A percentile compares a stretch with the other conserved stretches of the same genome.
Evolutionary conservation across 306 rosid genomes (phyloP).

Genomic region (Prunus dulcis): DNA sequence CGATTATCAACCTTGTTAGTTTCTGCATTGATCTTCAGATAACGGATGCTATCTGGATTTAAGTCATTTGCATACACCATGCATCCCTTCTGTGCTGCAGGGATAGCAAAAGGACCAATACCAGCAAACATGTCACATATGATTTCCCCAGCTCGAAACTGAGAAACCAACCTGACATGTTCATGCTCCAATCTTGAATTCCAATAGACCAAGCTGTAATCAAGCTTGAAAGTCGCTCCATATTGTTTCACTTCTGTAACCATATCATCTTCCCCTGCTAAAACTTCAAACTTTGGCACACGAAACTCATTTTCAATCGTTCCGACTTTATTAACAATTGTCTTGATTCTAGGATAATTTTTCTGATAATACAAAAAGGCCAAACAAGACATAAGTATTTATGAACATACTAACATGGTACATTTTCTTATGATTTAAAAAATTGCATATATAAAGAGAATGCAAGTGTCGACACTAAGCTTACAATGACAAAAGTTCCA

Average conservation of each 20-base stretch:
- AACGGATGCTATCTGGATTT: slow-evolving; percentile 76
- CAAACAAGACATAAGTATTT: neutral
- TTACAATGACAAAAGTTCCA: neutral
- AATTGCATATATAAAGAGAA: neutral
- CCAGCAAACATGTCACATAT: slow-evolving; percentile 98
- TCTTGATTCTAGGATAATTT: slow-evolving; percentile 89
- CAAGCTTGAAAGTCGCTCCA: slow-evolving; percentile 85
- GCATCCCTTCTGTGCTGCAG: slow-evolving; percentile 95
- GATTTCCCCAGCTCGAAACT: slow-evolving; percentile 70
- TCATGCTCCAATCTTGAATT: slow-evolving; percentile 97
- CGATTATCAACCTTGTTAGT: slow-evolving; percentile 66
- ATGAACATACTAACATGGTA: neutral
- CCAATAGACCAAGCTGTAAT: slow-evolving; percentile 93
- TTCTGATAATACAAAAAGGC: slow-evolving; percentile 49
- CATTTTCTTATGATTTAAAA: neutral
- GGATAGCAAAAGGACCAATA: slow-evolving; percentile 92
- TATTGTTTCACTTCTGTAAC: slow-evolving; percentile 95
- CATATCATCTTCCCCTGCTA: slow-evolving; percentile 75
- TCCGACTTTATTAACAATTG: slow-evolving; percentile 90
- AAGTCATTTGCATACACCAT: slow-evolving; percentile 88
- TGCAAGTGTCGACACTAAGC: neutral
- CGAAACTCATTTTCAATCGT: slow-evolving; percentile 83
- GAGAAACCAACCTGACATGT: slow-evolving; percentile 80
- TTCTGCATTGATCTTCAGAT: slow-evolving; percentile 79
- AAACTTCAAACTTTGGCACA: slow-evolving; percentile 82